Evolutionary conservation across 768 basidiomycete species (phyloP), one percentile per base, ranked within the genome.

Genomic region (Hericium erinaceus): DNA sequence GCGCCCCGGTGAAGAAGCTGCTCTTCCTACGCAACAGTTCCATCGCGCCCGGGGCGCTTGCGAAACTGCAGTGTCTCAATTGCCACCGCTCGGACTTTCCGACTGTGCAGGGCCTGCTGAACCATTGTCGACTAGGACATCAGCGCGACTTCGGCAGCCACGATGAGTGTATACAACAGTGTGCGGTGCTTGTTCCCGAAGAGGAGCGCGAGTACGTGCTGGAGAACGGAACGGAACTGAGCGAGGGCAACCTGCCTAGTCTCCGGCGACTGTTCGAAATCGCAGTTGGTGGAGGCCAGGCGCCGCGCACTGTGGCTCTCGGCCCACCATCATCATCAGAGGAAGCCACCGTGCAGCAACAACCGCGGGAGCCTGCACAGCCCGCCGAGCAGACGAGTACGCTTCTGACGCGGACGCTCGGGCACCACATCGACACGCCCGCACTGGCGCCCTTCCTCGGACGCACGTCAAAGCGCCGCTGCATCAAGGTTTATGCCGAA

Each of bases 391-490:
- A 64, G 51, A 58, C 60, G 18, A 73, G 71, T 28, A 73, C 74
- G 7, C 70, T 76, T n/a, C 61, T 80, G 24, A 74, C 77, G 9
- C 72, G 74, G 48, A 78, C 78, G 8, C 71, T 80, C 11, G 79
- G 80, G 24, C 69, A 75, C 60, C 79, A 81, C 55, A 70, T 67
- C n/a, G 80, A 80, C 56, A 75, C 78, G 8, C 75, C 79, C 26
- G 75, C 76, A 1, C 72, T 80, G 18, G 79, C 79, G 12, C 76
- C 71, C 5, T 80, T 80, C 63, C 73, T 80, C 37, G 78, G 79
- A 8, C 73, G 73, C 55, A 67, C 68, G 16, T 70, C 75, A 0
- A 75, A 72, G 64, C 72, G 72, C 50, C 73, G 77, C 26, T 67
- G 68, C 20, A 75, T 80, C 57, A 68, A 73, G 38, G 69, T 70